A percentile compares a stretch with the other conserved stretches of the same genome.
These are phyloP conservation scores for Naganishia vishniacii DNA, from an alignment of 768 basidiomycete genomes.

Conservation along the genomic window DNA sequence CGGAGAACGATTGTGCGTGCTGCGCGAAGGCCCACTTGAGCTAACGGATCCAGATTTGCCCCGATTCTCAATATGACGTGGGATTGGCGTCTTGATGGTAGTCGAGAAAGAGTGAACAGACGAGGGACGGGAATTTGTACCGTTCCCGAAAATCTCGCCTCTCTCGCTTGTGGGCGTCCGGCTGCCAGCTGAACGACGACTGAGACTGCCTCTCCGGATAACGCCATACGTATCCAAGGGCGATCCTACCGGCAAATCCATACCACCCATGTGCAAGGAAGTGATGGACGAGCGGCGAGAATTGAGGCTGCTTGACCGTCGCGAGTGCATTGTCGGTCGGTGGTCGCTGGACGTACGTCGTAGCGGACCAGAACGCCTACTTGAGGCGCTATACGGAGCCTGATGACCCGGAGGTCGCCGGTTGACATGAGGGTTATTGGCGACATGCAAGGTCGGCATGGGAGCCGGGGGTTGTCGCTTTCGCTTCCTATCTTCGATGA, in stretches of 20 bases:
- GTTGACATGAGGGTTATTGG: constrained; percentile 4
- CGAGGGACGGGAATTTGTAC: constrained; percentile 62
- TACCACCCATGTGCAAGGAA: constrained; percentile 55
- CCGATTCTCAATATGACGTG: constrained; percentile 27
- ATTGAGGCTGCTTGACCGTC: constrained; percentile 85
- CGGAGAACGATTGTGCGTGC: constrained; percentile 56
- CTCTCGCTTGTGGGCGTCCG: constrained; percentile 84
- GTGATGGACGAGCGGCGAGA: constrained; percentile 66
- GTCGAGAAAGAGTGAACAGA: constrained; percentile 69
- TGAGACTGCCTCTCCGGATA: constrained; percentile 53
- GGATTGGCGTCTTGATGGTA: constrained; percentile 37
- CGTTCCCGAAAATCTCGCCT: constrained; percentile 57
- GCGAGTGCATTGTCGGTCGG: constrained; percentile 69
- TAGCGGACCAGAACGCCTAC: constrained; percentile 12
- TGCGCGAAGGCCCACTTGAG: constrained; percentile 62
- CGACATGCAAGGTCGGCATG: constrained; percentile 23
- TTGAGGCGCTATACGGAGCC: constrained; percentile 51
- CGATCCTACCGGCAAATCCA: constrained; percentile 43
- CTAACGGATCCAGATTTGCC: constrained; percentile 70
- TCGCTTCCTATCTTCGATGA: constrained; percentile 81
- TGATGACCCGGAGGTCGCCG: not conserved
- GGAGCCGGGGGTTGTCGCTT: constrained; percentile 54
- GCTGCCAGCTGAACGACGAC: constrained; percentile 67
- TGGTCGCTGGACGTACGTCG: constrained; percentile 53
- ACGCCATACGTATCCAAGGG: constrained; percentile 51